Evolutionary conservation across 1,284 basidiomycete species (phyloP).

Genomic region (Heliocybe sulcata): DNA sequence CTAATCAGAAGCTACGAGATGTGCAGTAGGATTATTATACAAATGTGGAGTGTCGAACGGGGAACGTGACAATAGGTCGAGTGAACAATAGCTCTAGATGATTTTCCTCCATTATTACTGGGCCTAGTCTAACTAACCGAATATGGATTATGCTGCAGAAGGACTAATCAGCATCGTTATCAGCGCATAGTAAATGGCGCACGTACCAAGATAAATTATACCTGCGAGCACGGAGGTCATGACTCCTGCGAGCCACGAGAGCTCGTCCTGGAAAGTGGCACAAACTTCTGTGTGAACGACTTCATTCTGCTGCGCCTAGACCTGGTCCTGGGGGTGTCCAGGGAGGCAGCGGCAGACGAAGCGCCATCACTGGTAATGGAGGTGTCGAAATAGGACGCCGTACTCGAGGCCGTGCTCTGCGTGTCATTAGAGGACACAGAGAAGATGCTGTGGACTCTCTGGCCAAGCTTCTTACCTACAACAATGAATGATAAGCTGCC

Average conservation of each 20-base stretch:
- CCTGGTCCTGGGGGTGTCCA: conserved; percentile 9
- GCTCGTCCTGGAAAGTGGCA: conserved; percentile 27
- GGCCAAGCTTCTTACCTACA: not conserved
- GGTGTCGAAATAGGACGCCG: not conserved
- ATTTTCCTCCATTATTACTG: not conserved
- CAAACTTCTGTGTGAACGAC: not conserved
- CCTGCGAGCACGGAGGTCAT: conserved; percentile 3
- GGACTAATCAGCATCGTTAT: not conserved
- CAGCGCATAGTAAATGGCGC: not conserved
- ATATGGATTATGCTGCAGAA: not conserved
- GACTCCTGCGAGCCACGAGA: conserved; percentile 20
- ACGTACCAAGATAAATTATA: conserved; percentile 3
- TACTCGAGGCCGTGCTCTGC: not conserved
- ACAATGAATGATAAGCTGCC: not conserved
- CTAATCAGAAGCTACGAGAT: not conserved
- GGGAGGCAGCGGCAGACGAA: not conserved
- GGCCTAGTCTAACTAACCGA: not conserved
- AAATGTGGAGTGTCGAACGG: not conserved
- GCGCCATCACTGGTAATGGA: conserved; percentile 1
- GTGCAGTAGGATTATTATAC: not conserved
- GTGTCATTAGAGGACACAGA: not conserved
- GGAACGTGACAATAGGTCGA: no score
- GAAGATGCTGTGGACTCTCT: not conserved
- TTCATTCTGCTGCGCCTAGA: conserved; percentile 6
- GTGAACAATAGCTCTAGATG: no score